A percentile compares a stretch with the other conserved stretches of the same genome.
phyloP scores from a whole-genome alignment of 495 filamentous ascomycete genomes.

The Thozetella sp. region DNA sequence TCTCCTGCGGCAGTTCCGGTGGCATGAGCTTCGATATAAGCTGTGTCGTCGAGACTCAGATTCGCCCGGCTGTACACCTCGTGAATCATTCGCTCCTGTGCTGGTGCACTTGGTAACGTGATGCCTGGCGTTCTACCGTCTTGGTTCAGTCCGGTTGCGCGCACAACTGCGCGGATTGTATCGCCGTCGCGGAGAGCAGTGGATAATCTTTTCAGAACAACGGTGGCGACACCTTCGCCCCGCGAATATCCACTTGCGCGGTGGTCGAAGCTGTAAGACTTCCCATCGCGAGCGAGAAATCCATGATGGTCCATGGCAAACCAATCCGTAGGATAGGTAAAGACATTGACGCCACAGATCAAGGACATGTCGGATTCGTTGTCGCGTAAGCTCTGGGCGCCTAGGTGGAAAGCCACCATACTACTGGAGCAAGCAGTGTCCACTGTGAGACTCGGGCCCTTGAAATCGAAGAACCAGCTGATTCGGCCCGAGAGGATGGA shows the following conservation, averaged over 20 bases:
- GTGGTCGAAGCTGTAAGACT: conserved; percentile 58
- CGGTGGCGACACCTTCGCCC: conserved; percentile 56
- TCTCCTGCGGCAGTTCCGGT: conserved; percentile 59
- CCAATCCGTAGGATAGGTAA: conserved; percentile 32
- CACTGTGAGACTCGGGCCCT: conserved; percentile 56
- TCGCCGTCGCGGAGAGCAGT: conserved; percentile 49
- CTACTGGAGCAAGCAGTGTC: conserved; percentile 63
- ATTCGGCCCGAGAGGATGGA: conserved; percentile 55
- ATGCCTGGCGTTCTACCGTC: conserved; percentile 54
- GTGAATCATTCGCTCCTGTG: conserved; percentile 53
- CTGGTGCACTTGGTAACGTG: conserved; percentile 47
- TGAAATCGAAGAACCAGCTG: conserved; percentile 58
- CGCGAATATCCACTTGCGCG: conserved; percentile 62
- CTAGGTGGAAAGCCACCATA: conserved; percentile 52
- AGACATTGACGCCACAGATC: conserved; percentile 39
- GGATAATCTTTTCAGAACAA: conserved; percentile 55
- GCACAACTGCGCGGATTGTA: conserved; percentile 62
- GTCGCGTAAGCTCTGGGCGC: conserved; percentile 44
- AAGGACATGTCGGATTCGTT: conserved; percentile 51
- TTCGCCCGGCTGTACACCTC: conserved; percentile 43
- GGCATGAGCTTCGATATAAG: conserved; percentile 48
- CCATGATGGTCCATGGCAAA: conserved; percentile 27
- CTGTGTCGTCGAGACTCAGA: conserved; percentile 37
- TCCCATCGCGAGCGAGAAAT: conserved; percentile 37
- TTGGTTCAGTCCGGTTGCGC: conserved; percentile 52